A percentile compares a stretch with the other conserved stretches of the same genome.
These are phyloP conservation scores for Bipolaris gigantea DNA, from an alignment of 2,329 filamentous ascomycete genomes.

Conservation along the genomic window DNA sequence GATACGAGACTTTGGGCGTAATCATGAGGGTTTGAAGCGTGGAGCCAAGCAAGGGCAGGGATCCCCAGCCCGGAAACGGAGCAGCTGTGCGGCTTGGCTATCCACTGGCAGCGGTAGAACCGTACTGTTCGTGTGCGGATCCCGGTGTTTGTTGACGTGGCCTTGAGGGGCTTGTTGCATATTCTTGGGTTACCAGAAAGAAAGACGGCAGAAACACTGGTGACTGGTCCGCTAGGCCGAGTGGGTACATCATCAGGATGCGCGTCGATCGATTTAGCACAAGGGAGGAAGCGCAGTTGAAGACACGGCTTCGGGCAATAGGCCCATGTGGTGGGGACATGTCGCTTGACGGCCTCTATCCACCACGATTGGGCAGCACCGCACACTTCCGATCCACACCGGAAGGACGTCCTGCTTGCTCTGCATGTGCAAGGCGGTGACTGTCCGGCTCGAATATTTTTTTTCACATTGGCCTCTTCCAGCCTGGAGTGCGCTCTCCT, in stretches of 20 bases:
- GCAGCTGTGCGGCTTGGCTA: neutral
- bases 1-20: constrained; percentile 4
- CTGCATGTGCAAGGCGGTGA: constrained; percentile 33
- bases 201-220: neutral
- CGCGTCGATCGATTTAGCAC: constrained; percentile 7
- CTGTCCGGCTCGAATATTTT: constrained; percentile 27
- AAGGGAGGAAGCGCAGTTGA: constrained; percentile 8
- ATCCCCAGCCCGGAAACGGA: neutral
- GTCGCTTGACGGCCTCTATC: constrained; percentile 14
- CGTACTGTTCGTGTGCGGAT: constrained; percentile 4
- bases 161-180: constrained; percentile 1
- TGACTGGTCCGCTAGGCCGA: neutral
- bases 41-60: constrained; percentile 2
- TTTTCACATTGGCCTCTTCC: constrained; percentile 16
- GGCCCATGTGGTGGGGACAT: constrained; percentile 12
- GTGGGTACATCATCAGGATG: constrained; percentile 1
- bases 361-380: constrained; percentile 19
- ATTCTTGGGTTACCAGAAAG: neutral
- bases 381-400: constrained; percentile 20
- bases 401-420: constrained; percentile 18
- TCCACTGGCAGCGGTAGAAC: neutral
- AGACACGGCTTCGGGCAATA: constrained; percentile 9
- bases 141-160: constrained; percentile 19
- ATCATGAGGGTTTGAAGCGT: neutral
- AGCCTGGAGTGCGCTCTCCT: constrained; percentile 9